Evolutionary conservation across 306 rosid species (phyloP).

Genomic region (Fragaria iinumae): DNA sequence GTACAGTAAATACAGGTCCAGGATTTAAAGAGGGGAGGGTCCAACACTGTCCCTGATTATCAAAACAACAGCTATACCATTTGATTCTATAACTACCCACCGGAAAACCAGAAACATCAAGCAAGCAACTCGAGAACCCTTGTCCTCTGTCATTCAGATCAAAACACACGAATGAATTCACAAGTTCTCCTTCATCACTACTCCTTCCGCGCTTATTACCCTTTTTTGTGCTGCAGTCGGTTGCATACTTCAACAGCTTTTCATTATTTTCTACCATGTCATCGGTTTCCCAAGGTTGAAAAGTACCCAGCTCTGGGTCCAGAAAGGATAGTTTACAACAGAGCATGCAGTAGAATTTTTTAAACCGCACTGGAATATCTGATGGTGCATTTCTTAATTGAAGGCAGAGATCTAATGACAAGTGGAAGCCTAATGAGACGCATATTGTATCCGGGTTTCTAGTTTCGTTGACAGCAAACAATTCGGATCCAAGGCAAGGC

Average conservation of each 20-base stretch:
- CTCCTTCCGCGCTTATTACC: constrained; percentile 3
- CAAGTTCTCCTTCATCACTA: constrained; percentile 17
- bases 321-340: constrained; percentile 35
- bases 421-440: constrained; percentile 36
- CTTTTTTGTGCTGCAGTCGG: constrained; percentile 20
- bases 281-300: constrained; percentile 45
- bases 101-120: constrained; percentile 57
- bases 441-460: constrained; percentile 31
- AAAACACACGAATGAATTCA: constrained; percentile 33
- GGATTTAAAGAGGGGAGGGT: constrained; percentile 53
- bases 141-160: constrained; percentile 55
- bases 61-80: constrained; percentile 60
- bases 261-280: constrained; percentile 46
- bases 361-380: constrained; percentile 21
- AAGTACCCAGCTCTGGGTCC: constrained; percentile 10
- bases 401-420: constrained; percentile 54
- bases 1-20: constrained; percentile 51
- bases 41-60: constrained; percentile 46
- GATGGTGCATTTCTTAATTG: constrained; percentile 46
- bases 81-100: constrained; percentile 56
- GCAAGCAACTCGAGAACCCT: constrained; percentile 64
- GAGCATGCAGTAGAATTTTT: constrained; percentile 52
- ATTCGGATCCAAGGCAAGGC: constrained; percentile 50
- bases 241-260: constrained; percentile 33
- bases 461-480: constrained; percentile 36